Evolutionary conservation across 805 yeast species (phyloP).

Genomic region (Wickerhamiella slavikovae): DNA sequence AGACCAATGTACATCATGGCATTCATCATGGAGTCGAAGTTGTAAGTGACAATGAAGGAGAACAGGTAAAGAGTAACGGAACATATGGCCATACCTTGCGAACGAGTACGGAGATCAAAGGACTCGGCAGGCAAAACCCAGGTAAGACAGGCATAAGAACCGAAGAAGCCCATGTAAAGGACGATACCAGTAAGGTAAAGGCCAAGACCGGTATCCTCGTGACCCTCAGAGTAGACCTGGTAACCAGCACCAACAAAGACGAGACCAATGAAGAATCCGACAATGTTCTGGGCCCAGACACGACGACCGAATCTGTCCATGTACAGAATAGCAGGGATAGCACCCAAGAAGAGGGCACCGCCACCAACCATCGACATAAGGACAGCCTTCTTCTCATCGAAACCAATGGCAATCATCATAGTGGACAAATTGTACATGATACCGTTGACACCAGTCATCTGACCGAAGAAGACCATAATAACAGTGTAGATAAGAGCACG

Average conservation of each 20-base stretch:
- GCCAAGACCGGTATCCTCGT: slow-evolving; percentile 32
- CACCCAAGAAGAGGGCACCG: slow-evolving; percentile 38
- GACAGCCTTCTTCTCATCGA: slow-evolving; percentile 28
- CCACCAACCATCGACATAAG: slow-evolving; percentile 55
- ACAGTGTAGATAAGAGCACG: slow-evolving; percentile 38
- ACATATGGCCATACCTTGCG: slow-evolving; percentile 45
- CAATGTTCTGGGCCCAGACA: slow-evolving; percentile 37
- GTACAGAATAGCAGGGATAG: slow-evolving; percentile 41
- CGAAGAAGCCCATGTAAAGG: slow-evolving; percentile 44
- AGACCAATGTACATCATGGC: slow-evolving; percentile 44
- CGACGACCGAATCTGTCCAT: slow-evolving; percentile 24
- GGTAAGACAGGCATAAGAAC: slow-evolving; percentile 43
- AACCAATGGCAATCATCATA: slow-evolving; percentile 34
- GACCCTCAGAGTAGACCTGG: slow-evolving; percentile 18
- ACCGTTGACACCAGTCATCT: slow-evolving; percentile 49
- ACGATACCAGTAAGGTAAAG: slow-evolving; percentile 42
- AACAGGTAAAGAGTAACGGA: slow-evolving; percentile 33
- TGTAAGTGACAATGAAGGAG: slow-evolving; percentile 44
- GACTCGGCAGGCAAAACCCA: slow-evolving; percentile 54
- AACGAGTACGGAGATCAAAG: slow-evolving; percentile 36
- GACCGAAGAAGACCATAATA: slow-evolving; percentile 26
- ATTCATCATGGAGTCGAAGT: slow-evolving; percentile 33
- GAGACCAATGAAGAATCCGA: slow-evolving; percentile 39
- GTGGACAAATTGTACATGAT: slow-evolving; percentile 45
- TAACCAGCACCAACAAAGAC: slow-evolving; percentile 35